These are phyloP conservation scores for Paecilomyces sp. DNA, from an alignment of 2,329 filamentous ascomycete species.

Conservation along the genomic window DNA sequence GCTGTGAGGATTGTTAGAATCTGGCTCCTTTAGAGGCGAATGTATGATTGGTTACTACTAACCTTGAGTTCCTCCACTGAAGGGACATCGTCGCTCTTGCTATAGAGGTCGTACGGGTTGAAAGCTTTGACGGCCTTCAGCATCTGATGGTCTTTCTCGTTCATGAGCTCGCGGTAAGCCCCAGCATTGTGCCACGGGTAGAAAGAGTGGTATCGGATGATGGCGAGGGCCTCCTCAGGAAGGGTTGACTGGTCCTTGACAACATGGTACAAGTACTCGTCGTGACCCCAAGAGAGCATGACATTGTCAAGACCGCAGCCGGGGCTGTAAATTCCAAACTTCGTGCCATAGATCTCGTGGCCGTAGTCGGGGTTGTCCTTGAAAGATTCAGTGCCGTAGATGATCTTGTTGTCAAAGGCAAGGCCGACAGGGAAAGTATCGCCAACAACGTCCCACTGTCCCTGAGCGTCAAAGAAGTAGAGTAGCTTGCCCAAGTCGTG, in stretches of 20 bases:
- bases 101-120: conserved; percentile 88
- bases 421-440: conserved; percentile 43
- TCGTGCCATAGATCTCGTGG: conserved; percentile 66
- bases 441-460: conserved; percentile 91
- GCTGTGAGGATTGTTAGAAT: conserved; percentile 32
- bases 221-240: conserved; percentile 75
- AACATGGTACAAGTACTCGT: conserved; percentile 61
- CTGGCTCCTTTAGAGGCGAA: background rate
- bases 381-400: conserved; percentile 71
- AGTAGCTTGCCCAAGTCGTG: conserved; percentile 41
- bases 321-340: conserved; percentile 70
- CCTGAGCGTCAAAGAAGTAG: conserved; percentile 60
- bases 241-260: conserved; percentile 74
- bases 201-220: conserved; percentile 91
- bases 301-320: conserved; percentile 80
- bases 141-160: conserved; percentile 72
- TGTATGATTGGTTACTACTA: conserved; percentile 19
- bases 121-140: conserved; percentile 75
- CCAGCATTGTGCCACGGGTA: conserved; percentile 84
- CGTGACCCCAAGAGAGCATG: conserved; percentile 76
- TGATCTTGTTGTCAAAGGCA: conserved; percentile 59
- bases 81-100: conserved; percentile 78
- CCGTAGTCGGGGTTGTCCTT: conserved; percentile 64
- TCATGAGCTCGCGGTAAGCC: conserved; percentile 77
- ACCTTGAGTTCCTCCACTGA: conserved; percentile 69